Percentiles rank a stretch among this genome's conserved stretches.
Evolutionary conservation across 768 basidiomycete species (phyloP).

Genomic region (Stropharia rugosoannulata): DNA sequence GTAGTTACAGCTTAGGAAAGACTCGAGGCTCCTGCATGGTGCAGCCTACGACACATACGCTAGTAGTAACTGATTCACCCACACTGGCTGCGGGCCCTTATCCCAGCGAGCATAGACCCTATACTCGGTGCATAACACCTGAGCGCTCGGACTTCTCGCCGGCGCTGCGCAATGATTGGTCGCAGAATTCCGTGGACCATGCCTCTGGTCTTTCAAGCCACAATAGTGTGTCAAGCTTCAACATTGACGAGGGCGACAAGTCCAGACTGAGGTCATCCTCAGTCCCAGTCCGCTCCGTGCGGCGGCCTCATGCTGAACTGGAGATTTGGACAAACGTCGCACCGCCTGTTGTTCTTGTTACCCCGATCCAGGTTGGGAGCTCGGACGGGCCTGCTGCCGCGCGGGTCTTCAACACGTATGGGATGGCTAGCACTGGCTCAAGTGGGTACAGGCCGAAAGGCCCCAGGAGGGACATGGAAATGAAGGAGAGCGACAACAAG

Average conservation of each 20-base stretch:
- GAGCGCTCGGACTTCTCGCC: no score
- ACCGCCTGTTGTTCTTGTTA: conserved; percentile 56
- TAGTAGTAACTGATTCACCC: background rate
- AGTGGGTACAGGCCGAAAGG: conserved; percentile 63
- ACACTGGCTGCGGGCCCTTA: no score
- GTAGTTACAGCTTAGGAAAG: conserved; percentile 47
- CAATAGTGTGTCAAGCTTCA: no score
- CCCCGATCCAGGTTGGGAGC: conserved; percentile 31
- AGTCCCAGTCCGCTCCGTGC: no score
- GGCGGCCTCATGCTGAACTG: no score
- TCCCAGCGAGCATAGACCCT: no score
- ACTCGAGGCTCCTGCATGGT: conserved; percentile 26
- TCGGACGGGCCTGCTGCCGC: conserved; percentile 1
- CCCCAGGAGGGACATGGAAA: conserved; percentile 59
- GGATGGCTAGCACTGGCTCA: conserved; percentile 4
- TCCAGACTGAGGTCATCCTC: no score
- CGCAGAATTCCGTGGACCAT: conserved; percentile 32
- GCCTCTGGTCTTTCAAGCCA: no score
- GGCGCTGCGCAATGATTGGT: conserved; percentile 13
- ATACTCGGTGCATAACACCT: no score
- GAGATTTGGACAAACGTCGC: no score
- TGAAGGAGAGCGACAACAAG: conserved; percentile 64
- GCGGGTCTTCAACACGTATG: conserved; percentile 2
- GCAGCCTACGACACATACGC: conserved; percentile 14
- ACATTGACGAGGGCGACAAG: no score